These are phyloP conservation scores for Rugosomyces carneus DNA, from an alignment of 1,284 basidiomycete species.

Conservation along the genomic window DNA sequence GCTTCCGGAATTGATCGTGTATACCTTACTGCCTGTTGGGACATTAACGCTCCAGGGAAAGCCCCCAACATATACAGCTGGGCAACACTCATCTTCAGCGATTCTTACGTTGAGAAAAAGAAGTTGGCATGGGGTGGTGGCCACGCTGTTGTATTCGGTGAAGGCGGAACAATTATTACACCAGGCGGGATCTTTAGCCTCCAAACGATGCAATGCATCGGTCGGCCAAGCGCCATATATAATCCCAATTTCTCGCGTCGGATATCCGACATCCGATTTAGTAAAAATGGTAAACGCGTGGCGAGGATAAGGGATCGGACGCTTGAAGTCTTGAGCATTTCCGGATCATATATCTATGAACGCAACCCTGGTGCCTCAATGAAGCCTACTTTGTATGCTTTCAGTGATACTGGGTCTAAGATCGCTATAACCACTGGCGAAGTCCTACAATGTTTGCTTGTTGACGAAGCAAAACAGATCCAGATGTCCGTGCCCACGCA, in stretches of 20 bases:
- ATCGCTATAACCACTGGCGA: background rate
- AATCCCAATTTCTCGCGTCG: background rate
- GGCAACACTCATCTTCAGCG: background rate
- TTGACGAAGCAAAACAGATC: background rate
- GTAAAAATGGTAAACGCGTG: background rate
- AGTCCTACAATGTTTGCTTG: background rate
- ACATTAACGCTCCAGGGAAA: too few relatives aligned
- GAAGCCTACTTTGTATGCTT: background rate
- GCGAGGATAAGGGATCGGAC: background rate
- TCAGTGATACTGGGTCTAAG: background rate
- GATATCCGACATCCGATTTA: background rate
- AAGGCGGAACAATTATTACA: background rate
- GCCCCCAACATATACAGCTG: too few relatives aligned
- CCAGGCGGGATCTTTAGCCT: background rate
- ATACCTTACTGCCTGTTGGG: too few relatives aligned
- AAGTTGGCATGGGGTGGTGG: too few relatives aligned
- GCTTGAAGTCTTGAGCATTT: background rate
- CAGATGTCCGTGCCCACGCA: background rate
- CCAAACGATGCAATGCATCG: background rate
- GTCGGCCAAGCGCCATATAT: background rate
- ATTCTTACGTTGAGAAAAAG: background rate
- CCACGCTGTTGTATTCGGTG: background rate
- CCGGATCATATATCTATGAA: background rate
- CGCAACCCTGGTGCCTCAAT: background rate
- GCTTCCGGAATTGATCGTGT: too few relatives aligned